Evolutionary conservation across 2,329 filamentous ascomycete species (phyloP).

Genomic region (Xylaria sp.): DNA sequence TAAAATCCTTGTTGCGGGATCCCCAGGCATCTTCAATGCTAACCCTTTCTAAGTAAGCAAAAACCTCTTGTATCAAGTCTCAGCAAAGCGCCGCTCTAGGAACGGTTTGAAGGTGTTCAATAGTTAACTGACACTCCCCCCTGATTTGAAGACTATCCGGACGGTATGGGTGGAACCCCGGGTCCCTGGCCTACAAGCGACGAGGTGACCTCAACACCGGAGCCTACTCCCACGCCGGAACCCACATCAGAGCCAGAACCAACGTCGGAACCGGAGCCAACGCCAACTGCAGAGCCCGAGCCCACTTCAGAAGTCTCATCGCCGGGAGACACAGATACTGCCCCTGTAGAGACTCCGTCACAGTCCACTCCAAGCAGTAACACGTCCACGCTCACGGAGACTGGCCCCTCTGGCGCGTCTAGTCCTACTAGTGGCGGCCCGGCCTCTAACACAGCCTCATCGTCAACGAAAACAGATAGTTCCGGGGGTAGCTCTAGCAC

Average conservation of each 20-base stretch:
- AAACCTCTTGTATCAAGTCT: background rate
- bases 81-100: background rate
- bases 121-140: background rate
- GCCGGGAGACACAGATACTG: background rate
- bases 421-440: background rate
- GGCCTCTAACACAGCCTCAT: background rate
- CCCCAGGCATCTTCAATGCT: background rate
- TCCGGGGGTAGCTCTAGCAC: background rate
- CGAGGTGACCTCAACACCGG: background rate
- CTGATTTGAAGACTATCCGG: conserved; percentile 25
- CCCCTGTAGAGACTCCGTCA: background rate
- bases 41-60: conserved; percentile 23
- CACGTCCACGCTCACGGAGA: background rate
- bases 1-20: background rate
- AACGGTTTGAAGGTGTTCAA: background rate
- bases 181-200: conserved; percentile 24
- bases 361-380: background rate
- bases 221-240: background rate
- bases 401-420: background rate
- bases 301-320: conserved; percentile 1
- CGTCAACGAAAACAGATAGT: background rate
- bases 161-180: conserved; percentile 18
- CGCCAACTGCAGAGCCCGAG: background rate
- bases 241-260: background rate
- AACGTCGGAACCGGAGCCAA: background rate